phyloP scores from a whole-genome alignment of 257 asterid species.

The Oldenlandia corymbosa region DNA sequence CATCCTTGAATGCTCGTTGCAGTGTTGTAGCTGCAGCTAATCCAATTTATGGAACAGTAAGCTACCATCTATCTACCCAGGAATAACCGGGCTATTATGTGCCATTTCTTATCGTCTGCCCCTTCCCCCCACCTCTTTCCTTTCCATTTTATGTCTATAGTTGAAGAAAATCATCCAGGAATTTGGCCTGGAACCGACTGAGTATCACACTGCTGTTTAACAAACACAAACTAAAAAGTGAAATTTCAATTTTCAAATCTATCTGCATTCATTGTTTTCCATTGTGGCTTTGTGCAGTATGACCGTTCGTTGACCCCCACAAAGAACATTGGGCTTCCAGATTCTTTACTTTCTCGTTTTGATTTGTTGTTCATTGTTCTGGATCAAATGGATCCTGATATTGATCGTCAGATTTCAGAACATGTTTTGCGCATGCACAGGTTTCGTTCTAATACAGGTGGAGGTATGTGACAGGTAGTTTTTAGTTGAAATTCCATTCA shows the following conservation, averaged over 20 bases:
- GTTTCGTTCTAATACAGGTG: slow-evolving; percentile 61
- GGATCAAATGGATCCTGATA: slow-evolving; percentile 98
- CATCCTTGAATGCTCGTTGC: slow-evolving; percentile 96
- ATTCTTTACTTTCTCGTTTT: slow-evolving; percentile 95
- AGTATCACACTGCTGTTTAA: neutral
- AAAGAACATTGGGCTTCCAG: slow-evolving; percentile 96
- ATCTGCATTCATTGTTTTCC: slow-evolving; percentile 7
- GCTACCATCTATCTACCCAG: slow-evolving; percentile 25
- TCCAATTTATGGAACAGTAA: slow-evolving; percentile 97
- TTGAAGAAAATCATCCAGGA: neutral
- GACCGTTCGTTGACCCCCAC: slow-evolving; percentile 95
- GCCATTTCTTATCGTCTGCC: neutral
- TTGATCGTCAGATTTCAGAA: slow-evolving; percentile 86
- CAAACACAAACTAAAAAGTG: neutral
- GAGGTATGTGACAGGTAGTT: slow-evolving; percentile 39
- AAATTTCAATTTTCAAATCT: neutral
- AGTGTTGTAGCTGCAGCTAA: slow-evolving; percentile 99
- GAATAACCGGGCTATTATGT: neutral
- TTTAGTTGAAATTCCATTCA: slow-evolving; percentile 5
- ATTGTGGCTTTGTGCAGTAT: slow-evolving; percentile 45
- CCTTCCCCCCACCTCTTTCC: too few relatives aligned
- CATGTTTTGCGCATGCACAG: slow-evolving; percentile 91
- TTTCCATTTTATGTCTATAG: neutral
- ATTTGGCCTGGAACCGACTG: neutral
- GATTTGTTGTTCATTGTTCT: slow-evolving; percentile 88